A percentile compares a stretch with the other conserved stretches of the same genome.
phyloP scores from a whole-genome alignment of 1,284 basidiomycete species.

The Leccinum pseudoinsigne region DNA sequence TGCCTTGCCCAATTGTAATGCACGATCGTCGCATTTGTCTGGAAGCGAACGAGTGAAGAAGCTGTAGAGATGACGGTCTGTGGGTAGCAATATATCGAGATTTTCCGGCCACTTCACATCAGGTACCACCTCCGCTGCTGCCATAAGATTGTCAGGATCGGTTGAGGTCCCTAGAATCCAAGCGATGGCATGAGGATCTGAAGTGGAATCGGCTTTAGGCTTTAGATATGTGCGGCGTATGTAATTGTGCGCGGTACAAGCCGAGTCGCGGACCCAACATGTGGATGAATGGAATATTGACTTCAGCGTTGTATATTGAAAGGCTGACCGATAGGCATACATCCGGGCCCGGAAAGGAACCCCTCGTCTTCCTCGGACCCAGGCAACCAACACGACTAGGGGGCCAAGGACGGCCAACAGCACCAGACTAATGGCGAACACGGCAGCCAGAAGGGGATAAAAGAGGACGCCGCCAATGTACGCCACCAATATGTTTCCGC shows the following conservation, averaged over 20 bases:
- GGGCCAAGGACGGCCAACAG: slow-evolving; percentile 1
- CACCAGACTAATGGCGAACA: not conserved
- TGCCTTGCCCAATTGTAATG: no score
- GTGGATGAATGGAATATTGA: not conserved
- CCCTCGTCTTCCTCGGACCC: not conserved
- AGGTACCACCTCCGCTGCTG: slow-evolving; percentile 13
- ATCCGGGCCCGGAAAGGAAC: not conserved
- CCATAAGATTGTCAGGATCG: slow-evolving; percentile 15
- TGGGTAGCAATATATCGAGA: slow-evolving; percentile 10
- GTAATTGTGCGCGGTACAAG: not conserved
- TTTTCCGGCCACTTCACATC: slow-evolving; percentile 9
- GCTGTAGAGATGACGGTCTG: slow-evolving; percentile 2
- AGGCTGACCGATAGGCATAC: not conserved
- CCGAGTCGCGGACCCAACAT: slow-evolving; percentile 3
- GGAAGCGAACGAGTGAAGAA: no score
- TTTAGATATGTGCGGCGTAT: slow-evolving; percentile 5
- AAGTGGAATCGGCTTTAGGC: not conserved
- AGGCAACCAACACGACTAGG: not conserved
- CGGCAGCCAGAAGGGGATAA: not conserved
- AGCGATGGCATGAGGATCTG: slow-evolving; percentile 7
- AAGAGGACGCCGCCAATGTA: not conserved
- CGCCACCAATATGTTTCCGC: slow-evolving; percentile 3
- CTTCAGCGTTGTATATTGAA: not conserved
- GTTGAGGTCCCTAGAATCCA: slow-evolving; percentile 17
- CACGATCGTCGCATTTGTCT: no score